A percentile compares a stretch with the other conserved stretches of the same genome.
Evolutionary conservation across 768 basidiomycete genomes (phyloP).

Genomic region (Boletus patriciae): DNA sequence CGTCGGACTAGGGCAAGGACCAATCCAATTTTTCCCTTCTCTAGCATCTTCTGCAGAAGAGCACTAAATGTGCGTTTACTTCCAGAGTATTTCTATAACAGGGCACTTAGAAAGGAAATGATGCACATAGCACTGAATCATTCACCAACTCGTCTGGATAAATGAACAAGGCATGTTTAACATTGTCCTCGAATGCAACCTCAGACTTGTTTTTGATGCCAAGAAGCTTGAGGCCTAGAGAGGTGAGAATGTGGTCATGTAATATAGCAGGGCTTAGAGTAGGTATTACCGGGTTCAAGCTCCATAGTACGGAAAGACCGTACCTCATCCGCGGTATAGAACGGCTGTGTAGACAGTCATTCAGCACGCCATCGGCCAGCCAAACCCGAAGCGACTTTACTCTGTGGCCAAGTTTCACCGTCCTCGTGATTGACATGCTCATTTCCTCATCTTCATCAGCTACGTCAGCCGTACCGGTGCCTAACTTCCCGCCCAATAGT

Average conservation of each 20-base stretch:
- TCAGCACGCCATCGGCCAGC: neutral
- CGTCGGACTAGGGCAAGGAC: conserved; percentile 66
- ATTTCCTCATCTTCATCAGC: conserved; percentile 40
- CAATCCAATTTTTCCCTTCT: conserved; percentile 81
- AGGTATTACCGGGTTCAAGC: conserved; percentile 62
- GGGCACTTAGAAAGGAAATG: neutral
- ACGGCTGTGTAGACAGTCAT: conserved; percentile 50
- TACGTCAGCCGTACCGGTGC: conserved; percentile 33
- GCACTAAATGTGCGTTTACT: conserved; percentile 92
- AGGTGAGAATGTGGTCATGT: neutral
- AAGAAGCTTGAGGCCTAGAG: conserved; percentile 79
- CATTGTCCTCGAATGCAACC: conserved; percentile 81
- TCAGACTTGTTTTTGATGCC: conserved; percentile 81
- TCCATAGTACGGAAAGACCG: conserved; percentile 80
- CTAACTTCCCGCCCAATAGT: conserved; percentile 37
- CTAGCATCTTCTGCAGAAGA: conserved; percentile 76
- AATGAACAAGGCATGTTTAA: conserved; percentile 89
- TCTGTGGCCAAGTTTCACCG: conserved; percentile 52
- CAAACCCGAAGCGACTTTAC: conserved; percentile 34
- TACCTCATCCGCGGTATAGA: conserved; percentile 83
- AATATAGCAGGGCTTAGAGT: neutral
- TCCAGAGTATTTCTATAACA: conserved; percentile 70
- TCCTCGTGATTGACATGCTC: conserved; percentile 38
- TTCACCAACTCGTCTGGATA: conserved; percentile 88
- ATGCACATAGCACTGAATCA: neutral